Conservation (phyloP, 2,329 filamentous ascomycete genomes). For the Aspergillus hortae region DNA sequence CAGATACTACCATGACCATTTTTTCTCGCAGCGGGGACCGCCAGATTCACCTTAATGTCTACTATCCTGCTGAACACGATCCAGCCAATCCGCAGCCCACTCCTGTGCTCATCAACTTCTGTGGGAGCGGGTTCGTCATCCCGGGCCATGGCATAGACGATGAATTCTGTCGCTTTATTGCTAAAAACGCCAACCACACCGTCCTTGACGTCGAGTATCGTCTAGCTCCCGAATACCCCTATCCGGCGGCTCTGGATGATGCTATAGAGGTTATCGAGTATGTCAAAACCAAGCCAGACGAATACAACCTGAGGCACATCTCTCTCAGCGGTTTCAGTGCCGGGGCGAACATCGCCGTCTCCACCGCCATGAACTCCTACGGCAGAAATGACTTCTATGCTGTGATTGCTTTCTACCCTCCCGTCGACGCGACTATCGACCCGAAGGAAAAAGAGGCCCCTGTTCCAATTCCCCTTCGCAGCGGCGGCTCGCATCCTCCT, state of each 20-base stretch:
- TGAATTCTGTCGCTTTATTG: conserved; percentile 23
- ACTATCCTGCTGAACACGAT: conserved; percentile 10
- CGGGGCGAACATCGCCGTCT: conserved; percentile 33
- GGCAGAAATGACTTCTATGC: conserved; percentile 15
- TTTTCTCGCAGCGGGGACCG: conserved; percentile 20
- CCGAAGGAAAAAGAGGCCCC: not conserved
- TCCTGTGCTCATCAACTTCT: conserved; percentile 28
- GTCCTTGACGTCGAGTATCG: conserved; percentile 39
- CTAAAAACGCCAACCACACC: conserved; percentile 18
- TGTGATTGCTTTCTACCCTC: conserved; percentile 31
- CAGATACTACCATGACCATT: conserved; percentile 20
- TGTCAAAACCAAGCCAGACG: conserved; percentile 25
- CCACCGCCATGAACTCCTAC: conserved; percentile 2
- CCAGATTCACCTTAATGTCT: conserved; percentile 25
- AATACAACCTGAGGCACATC: conserved; percentile 28
- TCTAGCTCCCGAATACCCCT: conserved; percentile 37
- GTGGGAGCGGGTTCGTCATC: conserved; percentile 30
- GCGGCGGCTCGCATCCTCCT: conserved; percentile 6
- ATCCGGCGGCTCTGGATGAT: conserved; percentile 37
- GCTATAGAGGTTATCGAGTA: conserved; percentile 32
- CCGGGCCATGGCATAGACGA: conserved; percentile 25
- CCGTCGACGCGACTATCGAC: conserved; percentile 15
- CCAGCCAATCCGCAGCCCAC: conserved; percentile 1
- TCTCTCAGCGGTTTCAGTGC: conserved; percentile 41
- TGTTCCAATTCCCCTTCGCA: not conserved